Conservation (phyloP, 768 basidiomycete genomes). For the Kondoa subrosea region DNA sequence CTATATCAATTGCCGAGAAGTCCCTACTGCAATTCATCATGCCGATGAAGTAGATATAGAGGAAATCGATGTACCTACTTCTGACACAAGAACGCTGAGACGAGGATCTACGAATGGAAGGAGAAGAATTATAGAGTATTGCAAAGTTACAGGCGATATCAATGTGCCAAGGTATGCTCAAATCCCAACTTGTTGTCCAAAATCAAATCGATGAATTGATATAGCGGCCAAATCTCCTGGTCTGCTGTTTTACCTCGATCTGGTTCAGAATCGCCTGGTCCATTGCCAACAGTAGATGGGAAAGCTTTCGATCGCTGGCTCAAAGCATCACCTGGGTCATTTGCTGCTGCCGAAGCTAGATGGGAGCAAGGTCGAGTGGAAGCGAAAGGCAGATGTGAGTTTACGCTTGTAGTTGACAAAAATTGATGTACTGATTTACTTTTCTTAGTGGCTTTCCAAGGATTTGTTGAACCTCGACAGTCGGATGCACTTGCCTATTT, state of each 20-base stretch:
- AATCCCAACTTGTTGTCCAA: background rate
- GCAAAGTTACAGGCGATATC: constrained; percentile 7
- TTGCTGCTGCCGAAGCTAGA: background rate
- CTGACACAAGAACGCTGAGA: background rate
- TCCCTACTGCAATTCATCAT: background rate
- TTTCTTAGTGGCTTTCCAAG: background rate
- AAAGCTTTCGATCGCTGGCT: background rate
- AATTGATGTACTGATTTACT: background rate
- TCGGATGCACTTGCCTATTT: background rate
- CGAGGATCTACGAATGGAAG: background rate
- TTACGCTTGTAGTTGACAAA: background rate
- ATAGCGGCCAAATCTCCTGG: background rate
- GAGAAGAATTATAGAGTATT: background rate
- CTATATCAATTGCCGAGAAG: constrained; percentile 3
- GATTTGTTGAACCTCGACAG: constrained; percentile 2
- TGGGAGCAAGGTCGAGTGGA: background rate
- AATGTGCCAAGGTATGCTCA: background rate
- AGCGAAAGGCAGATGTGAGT: background rate
- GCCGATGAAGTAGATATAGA: constrained; percentile 7
- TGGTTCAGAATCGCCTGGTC: background rate
- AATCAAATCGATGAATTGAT: background rate
- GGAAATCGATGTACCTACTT: background rate
- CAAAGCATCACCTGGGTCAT: background rate
- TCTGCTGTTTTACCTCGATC: background rate
- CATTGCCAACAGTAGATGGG: background rate